phyloP scores from a whole-genome alignment of 2,329 filamentous ascomycete genomes.

The Clarireedia hainanense region DNA sequence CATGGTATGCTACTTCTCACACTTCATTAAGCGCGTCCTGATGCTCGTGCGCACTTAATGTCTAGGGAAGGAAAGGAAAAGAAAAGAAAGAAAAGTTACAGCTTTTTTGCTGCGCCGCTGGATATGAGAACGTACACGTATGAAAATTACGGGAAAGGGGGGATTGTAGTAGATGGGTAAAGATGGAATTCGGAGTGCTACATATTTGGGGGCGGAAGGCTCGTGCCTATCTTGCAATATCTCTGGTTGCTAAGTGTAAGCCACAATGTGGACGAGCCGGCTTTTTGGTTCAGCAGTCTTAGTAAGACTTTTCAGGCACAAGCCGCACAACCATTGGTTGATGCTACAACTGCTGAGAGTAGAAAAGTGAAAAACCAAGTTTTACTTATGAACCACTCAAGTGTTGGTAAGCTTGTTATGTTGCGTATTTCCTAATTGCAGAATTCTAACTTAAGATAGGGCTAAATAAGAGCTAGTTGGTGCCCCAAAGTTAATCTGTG shows the following conservation, averaged over 20 bases:
- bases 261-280: constrained; percentile 39
- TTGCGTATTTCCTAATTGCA: no score
- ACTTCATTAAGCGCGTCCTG: constrained; percentile 48
- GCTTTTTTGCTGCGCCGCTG: constrained; percentile 29
- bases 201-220: constrained; percentile 39
- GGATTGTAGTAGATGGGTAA: constrained; percentile 43
- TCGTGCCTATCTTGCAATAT: constrained; percentile 41
- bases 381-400: no score
- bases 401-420: no score
- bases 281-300: constrained; percentile 45
- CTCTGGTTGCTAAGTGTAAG: constrained; percentile 43
- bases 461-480: no score
- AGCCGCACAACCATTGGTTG: constrained; percentile 40
- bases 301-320: constrained; percentile 36
- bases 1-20: background rate
- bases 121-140: constrained; percentile 48
- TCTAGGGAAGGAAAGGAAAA: constrained; percentile 32
- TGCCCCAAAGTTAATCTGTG: no score
- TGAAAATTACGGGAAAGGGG: constrained; percentile 37
- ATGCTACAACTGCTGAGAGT: constrained; percentile 53
- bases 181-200: constrained; percentile 41
- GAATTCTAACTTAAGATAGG: no score
- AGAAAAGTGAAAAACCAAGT: constrained; percentile 43
- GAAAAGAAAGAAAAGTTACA: constrained; percentile 41
- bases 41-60: constrained; percentile 49